Percentiles rank a stretch among this genome's conserved stretches.
Evolutionary conservation across 306 rosid species (phyloP).

Genomic region (Glycine tomentella): DNA sequence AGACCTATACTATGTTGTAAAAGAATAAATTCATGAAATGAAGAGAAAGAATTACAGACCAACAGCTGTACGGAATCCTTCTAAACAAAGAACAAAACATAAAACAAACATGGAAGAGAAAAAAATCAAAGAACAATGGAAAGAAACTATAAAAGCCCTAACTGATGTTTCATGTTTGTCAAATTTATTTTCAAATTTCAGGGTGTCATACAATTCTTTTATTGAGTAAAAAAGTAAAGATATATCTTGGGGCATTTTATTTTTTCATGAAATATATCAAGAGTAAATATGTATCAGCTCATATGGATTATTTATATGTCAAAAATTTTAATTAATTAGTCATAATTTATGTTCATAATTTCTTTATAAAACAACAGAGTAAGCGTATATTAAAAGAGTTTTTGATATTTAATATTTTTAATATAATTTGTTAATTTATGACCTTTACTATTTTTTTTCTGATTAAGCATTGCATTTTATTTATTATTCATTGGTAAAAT

Average conservation of each 20-base stretch:
- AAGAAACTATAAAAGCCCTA: background rate
- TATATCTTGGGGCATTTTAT: slow-evolving; percentile 1
- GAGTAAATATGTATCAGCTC: slow-evolving; percentile 4
- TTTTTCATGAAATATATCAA: slow-evolving; percentile 18
- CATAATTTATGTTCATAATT: too few species aligned
- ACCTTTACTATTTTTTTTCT: background rate
- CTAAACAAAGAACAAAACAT: background rate
- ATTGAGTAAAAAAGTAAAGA: background rate
- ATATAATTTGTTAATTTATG: background rate
- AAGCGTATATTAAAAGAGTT: background rate
- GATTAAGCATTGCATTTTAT: background rate
- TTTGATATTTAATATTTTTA: background rate
- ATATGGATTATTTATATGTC: too few species aligned
- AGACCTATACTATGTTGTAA: background rate
- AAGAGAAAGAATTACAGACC: slow-evolving; percentile 10
- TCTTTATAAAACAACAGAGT: too few species aligned
- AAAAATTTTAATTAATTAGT: too few species aligned
- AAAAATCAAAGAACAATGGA: background rate
- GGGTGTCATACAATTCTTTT: background rate
- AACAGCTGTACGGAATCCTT: background rate
- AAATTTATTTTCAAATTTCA: slow-evolving; percentile 3
- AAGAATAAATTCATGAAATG: slow-evolving; percentile 9
- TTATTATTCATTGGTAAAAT: background rate
- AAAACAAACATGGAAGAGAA: background rate
- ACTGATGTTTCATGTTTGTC: background rate